Conservation (phyloP, 2,329 filamentous ascomycete species). For the Beauveria pseudobassiana region DNA sequence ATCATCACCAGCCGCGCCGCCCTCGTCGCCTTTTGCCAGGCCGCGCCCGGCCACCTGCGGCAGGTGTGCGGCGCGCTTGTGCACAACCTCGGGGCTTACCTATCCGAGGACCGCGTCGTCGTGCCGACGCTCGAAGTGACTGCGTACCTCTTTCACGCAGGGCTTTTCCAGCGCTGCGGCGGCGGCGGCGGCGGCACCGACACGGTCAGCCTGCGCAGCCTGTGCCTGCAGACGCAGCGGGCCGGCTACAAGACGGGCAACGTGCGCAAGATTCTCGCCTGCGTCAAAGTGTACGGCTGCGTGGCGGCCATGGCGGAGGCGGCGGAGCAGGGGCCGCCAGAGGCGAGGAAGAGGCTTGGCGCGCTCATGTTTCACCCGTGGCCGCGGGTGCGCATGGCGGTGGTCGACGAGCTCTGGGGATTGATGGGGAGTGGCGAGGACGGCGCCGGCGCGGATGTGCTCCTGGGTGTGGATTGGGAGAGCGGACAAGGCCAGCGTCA, state of each 20-base stretch:
- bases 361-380: conserved; percentile 75
- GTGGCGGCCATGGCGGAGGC: conserved; percentile 38
- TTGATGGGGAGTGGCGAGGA: conserved; percentile 24
- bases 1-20: conserved; percentile 62
- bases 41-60: conserved; percentile 31
- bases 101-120: conserved; percentile 60
- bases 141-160: conserved; percentile 67
- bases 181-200: conserved; percentile 13
- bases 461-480: conserved; percentile 51
- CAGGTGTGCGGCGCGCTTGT: conserved; percentile 44
- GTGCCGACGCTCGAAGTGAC: conserved; percentile 71
- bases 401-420: conserved; percentile 54
- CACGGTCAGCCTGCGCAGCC: conserved; percentile 32
- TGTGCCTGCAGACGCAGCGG: conserved; percentile 68
- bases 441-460: conserved; percentile 22
- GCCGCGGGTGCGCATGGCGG: conserved; percentile 58
- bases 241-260: conserved; percentile 77
- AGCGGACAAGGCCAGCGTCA: conserved; percentile 41
- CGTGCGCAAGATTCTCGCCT: conserved; percentile 73
- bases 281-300: conserved; percentile 70
- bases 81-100: conserved; percentile 43
- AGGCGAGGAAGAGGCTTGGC: conserved; percentile 60
- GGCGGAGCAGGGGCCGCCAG: conserved; percentile 31
- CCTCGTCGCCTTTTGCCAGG: conserved; percentile 47
- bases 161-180: conserved; percentile 34